Evolutionary conservation across 1,284 basidiomycete genomes (phyloP).

Genomic region (Agroathelia rolfsii): DNA sequence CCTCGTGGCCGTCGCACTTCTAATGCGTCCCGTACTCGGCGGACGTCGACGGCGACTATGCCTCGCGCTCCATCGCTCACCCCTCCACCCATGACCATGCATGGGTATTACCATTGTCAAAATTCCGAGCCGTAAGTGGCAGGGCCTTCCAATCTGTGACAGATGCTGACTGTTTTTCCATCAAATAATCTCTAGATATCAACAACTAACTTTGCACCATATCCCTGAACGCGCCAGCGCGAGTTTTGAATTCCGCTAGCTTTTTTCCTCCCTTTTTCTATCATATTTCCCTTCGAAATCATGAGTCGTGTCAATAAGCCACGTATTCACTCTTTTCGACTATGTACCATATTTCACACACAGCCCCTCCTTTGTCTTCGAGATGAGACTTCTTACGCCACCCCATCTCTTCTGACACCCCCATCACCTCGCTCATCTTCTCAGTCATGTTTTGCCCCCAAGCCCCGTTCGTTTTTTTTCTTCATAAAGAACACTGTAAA

Average conservation of each 20-base stretch:
- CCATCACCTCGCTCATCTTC: no score
- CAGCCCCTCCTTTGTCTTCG: no score
- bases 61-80: slow-evolving; percentile 27
- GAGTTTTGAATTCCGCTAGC: slow-evolving; percentile 57
- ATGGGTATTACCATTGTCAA: slow-evolving; percentile 90
- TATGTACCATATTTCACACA: no score
- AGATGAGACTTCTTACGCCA: no score
- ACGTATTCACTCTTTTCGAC: no score
- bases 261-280: slow-evolving; percentile 5
- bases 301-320: no score
- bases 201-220: slow-evolving; percentile 53
- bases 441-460: no score
- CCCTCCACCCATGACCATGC: slow-evolving; percentile 61
- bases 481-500: no score
- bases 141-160: slow-evolving; percentile 3
- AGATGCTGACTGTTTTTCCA: slow-evolving; percentile 11
- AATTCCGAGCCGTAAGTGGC: slow-evolving; percentile 73
- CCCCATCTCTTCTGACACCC: no score
- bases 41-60: slow-evolving; percentile 25
- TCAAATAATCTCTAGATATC: slow-evolving; percentile 36
- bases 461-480: no score
- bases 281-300: slow-evolving; percentile 4
- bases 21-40: no score
- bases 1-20: no score
- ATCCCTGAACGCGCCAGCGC: slow-evolving; percentile 45